These are phyloP conservation scores for Mycothermus thermophilus DNA, from an alignment of 495 filamentous ascomycete genomes.

Conservation along the genomic window DNA sequence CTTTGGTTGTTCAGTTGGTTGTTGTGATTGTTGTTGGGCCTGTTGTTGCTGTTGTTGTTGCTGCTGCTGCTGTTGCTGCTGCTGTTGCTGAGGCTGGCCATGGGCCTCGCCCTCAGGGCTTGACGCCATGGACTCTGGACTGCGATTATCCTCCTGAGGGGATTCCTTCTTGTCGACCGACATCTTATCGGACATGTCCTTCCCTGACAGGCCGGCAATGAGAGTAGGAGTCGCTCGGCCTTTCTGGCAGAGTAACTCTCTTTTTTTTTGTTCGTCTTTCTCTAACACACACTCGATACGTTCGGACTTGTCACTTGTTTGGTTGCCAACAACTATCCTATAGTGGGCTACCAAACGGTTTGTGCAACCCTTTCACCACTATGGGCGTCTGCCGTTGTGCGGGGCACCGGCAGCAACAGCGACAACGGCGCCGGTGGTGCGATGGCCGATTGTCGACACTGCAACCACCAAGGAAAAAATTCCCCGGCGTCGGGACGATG, in stretches of 20 bases:
- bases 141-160: constrained; percentile 34
- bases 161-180: constrained; percentile 45
- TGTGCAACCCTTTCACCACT: constrained; percentile 1
- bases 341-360: neutral
- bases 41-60: neutral
- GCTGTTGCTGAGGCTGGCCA: constrained; percentile 19
- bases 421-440: no score
- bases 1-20: constrained; percentile 48
- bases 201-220: constrained; percentile 1
- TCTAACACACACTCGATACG: no score
- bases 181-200: constrained; percentile 44
- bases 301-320: no score
- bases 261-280: no score
- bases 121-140: constrained; percentile 41
- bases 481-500: no score
- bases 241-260: no score
- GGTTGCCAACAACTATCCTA: neutral
- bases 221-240: no score
- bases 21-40: constrained; percentile 1
- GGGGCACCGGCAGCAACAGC: neutral
- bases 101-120: constrained; percentile 38
- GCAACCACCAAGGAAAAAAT: constrained; percentile 5
- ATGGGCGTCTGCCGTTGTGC: constrained; percentile 2
- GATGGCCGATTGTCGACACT: constrained; percentile 1
- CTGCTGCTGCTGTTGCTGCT: neutral